Evolutionary conservation across 2,329 filamentous ascomycete species (phyloP).

Genomic region (Penicillium italicum): DNA sequence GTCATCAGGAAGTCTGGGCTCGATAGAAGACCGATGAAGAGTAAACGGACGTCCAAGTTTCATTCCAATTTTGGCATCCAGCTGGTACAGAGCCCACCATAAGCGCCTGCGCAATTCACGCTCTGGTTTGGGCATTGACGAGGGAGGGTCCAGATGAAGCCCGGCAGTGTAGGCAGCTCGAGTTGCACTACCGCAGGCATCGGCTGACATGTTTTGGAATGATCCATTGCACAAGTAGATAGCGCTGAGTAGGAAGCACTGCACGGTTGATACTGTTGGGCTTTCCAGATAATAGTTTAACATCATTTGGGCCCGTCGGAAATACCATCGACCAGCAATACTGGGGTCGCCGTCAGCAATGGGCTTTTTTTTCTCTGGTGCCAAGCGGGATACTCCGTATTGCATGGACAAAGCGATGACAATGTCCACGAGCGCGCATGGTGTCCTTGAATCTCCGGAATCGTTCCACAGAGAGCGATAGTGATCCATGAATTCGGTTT

Average conservation of each 20-base stretch:
- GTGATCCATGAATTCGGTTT: background rate
- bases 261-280: background rate
- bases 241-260: background rate
- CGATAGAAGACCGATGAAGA: background rate
- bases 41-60: background rate
- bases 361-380: background rate
- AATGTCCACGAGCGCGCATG: background rate
- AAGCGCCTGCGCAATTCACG: background rate
- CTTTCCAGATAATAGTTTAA: background rate
- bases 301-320: background rate
- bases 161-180: background rate
- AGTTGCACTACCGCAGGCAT: background rate
- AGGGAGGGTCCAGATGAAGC: background rate
- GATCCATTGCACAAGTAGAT: background rate
- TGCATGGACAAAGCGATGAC: background rate
- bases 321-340: background rate
- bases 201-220: background rate
- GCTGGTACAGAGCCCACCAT: background rate
- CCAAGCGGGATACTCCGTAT: background rate
- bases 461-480: background rate
- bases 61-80: background rate
- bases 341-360: background rate
- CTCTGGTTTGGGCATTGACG: background rate
- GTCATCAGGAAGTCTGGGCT: background rate
- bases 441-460: background rate